phyloP scores from a whole-genome alignment of 352 stramenopile genomes.

The Nothophytophthora sp. region DNA sequence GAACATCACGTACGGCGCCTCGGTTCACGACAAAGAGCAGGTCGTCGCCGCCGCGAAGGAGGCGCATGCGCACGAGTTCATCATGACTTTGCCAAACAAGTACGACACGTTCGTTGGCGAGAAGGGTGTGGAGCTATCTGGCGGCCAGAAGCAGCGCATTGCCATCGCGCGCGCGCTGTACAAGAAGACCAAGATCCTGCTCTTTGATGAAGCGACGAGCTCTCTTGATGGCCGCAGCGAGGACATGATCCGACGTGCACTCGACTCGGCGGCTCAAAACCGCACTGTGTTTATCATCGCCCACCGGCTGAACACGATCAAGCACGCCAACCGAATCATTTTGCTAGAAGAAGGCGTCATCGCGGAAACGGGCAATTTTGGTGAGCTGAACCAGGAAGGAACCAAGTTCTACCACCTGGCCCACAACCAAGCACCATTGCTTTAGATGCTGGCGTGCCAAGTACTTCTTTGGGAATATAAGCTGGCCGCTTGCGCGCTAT shows the following conservation, averaged over 20 bases:
- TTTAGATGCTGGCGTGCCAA: conserved; percentile 31
- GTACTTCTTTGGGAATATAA: conserved; percentile 24
- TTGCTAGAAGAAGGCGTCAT: conserved; percentile 83
- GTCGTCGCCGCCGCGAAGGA: conserved; percentile 65
- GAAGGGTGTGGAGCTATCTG: conserved; percentile 95
- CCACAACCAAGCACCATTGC: conserved; percentile 58
- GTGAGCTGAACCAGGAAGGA: conserved; percentile 73
- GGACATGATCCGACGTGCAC: conserved; percentile 70
- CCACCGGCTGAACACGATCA: conserved; percentile 86
- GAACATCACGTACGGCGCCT: conserved; percentile 86
- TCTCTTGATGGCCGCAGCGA: conserved; percentile 83
- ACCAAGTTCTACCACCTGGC: conserved; percentile 80
- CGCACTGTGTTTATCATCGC: conserved; percentile 85
- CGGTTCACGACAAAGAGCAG: conserved; percentile 52
- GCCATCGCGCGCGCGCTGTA: conserved; percentile 84
- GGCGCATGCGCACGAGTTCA: conserved; percentile 81
- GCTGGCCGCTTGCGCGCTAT: conserved; percentile 10
- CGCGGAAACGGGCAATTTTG: conserved; percentile 72
- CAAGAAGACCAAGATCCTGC: conserved; percentile 77
- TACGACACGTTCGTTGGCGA: conserved; percentile 98
- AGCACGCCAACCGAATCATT: conserved; percentile 82
- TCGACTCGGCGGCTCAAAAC: conserved; percentile 65
- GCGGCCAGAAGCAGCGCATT: conserved; percentile 97
- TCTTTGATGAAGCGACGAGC: conserved; percentile 88
- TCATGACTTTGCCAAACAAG: conserved; percentile 85